A percentile compares a stretch with the other conserved stretches of the same genome.
Evolutionary conservation across 371 early-diverging fungal genomes (phyloP).

Genomic region (Dichotomocladium elegans): DNA sequence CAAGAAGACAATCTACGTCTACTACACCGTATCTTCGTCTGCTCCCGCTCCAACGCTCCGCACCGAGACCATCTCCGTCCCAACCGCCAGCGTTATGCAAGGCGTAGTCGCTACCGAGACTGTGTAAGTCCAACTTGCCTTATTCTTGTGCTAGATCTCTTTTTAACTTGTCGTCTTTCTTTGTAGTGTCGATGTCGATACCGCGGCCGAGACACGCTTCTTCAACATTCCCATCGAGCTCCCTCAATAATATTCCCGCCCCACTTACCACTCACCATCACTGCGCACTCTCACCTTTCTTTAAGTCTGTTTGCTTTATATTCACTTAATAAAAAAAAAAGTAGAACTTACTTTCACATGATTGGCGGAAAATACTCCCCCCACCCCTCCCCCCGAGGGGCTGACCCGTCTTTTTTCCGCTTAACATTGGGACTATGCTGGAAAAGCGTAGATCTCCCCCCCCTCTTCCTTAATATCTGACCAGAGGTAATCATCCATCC

Average conservation of each 20-base stretch:
- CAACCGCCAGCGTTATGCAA: not conserved
- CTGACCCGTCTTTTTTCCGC: too few relatives aligned
- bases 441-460: not conserved
- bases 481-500: conserved; percentile 4
- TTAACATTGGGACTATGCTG: too few relatives aligned
- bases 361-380: not conserved
- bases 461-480: not conserved
- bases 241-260: too few relatives aligned
- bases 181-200: not conserved
- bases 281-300: too few relatives aligned
- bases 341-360: not conserved
- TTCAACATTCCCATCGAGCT: too few relatives aligned
- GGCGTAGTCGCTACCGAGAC: not conserved
- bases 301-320: not conserved
- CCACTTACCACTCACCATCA: too few relatives aligned
- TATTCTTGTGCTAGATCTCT: too few relatives aligned
- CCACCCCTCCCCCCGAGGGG: not conserved
- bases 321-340: not conserved
- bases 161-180: too few relatives aligned
- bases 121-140: not conserved
- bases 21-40: conserved; percentile 17
- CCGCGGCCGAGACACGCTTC: not conserved
- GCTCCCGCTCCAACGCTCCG: not conserved
- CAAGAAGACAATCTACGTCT: conserved; percentile 20
- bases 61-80: not conserved